Evolutionary conservation across 2,329 filamentous ascomycete genomes (phyloP).

Genomic region (Orbilia blumenaviensis): DNA sequence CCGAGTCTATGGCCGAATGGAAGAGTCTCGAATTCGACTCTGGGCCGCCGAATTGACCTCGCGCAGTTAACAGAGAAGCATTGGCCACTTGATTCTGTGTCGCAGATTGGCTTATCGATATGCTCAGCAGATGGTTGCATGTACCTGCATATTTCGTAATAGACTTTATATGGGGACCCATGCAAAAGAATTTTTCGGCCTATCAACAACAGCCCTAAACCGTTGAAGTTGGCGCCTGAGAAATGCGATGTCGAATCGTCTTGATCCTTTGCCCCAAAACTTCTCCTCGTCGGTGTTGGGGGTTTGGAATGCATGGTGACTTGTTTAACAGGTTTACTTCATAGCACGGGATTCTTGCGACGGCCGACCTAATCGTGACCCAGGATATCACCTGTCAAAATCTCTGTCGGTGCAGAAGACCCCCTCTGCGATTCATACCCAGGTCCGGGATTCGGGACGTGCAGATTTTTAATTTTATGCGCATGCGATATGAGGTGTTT

Average conservation of each 20-base stretch:
- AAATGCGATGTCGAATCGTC: background rate
- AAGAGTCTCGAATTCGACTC: background rate
- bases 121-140: constrained; percentile 29
- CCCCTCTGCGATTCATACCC: constrained; percentile 10
- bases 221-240: constrained; percentile 27
- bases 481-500: constrained; percentile 53
- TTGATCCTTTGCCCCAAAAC: background rate
- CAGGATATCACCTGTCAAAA: constrained; percentile 26
- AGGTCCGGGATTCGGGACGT: background rate
- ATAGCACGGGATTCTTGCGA: constrained; percentile 6
- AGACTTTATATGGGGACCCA: constrained; percentile 20
- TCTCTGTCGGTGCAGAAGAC: background rate
- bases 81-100: background rate
- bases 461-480: constrained; percentile 32
- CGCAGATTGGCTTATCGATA: constrained; percentile 47
- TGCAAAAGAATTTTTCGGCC: constrained; percentile 28
- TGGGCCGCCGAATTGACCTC: background rate
- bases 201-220: constrained; percentile 14
- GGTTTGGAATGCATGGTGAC: constrained; percentile 41
- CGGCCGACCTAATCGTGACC: constrained; percentile 3
- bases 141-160: constrained; percentile 50
- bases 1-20: background rate
- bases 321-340: constrained; percentile 20
- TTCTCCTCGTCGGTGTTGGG: constrained; percentile 9
- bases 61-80: constrained; percentile 10